Evolutionary conservation across 768 basidiomycete genomes (phyloP), one percentile per base, ranked within the genome.

Genomic region (Rhizopogon vinicolor): DNA sequence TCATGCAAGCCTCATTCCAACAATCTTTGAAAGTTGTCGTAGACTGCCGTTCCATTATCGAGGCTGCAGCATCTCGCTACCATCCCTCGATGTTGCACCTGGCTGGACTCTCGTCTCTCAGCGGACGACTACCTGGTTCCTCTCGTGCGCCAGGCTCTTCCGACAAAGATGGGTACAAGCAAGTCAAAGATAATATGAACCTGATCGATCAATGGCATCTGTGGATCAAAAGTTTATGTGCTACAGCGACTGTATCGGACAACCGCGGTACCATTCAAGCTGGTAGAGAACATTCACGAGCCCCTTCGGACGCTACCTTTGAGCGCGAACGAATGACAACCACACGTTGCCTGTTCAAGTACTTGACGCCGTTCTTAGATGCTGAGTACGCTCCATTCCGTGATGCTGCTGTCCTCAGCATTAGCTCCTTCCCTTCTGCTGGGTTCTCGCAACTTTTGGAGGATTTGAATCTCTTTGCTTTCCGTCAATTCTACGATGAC

Each of bases 221-320:
- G 19, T 93, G 91, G 91, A 77, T 92, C 51, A 89, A 89, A 58
- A 78, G 88, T 19, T 77, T 96, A n/a, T 93, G 89, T 60, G 81
- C 87, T n/a, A 92, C 91, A 2, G 85, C 90, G 4, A 73, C 81
- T 2, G 75, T 86, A 4, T 79, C 84, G 1, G 90, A 91, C 44
- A 72, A 76, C 40, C 79, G 85, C 29, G 80, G 81, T 6, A 71
- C 85, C 54, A 78, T 79, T 0, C 70, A 82, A 53, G 69, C 68
- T 2, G 83, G 79, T 28, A 79, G 87, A 37, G 87, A 89, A 50
- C 88, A 90, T 62, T 74, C 78, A 14, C 81, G 88, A 16, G 85
- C 78, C 1, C 82, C 86, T 3, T 89, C 89, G 7, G 89, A 89
- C 57, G 70, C 81, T 54, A 88, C 79, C 57, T 87, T 90, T 51